Conservation (phyloP, 179 eudicot genomes). For the Carnegiea gigantea region DNA sequence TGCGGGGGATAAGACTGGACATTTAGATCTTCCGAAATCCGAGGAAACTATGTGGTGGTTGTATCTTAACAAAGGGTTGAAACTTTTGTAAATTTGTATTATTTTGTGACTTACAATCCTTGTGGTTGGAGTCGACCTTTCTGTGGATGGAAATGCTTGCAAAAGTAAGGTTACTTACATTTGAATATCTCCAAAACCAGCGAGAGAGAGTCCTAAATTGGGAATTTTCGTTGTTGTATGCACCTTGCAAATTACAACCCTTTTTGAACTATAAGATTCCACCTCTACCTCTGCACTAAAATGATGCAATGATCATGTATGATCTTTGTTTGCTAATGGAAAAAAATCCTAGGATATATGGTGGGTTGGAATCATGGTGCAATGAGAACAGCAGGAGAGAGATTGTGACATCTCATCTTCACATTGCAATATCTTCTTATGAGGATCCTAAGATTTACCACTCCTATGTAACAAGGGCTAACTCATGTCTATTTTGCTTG, state of each 20-base stretch:
- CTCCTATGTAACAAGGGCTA: background rate
- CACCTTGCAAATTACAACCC: no score
- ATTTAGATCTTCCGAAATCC: background rate
- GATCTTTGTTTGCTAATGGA: slow-evolving; percentile 15
- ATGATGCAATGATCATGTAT: background rate
- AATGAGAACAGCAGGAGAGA: background rate
- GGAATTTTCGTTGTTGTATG: no score
- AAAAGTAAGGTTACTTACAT: no score
- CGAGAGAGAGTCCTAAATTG: no score
- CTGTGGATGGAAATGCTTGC: no score
- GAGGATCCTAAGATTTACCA: slow-evolving; percentile 1
- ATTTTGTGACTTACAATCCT: no score
- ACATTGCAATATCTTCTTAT: background rate
- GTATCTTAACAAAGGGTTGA: background rate
- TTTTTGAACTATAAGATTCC: no score
- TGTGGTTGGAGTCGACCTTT: no score
- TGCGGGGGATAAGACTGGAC: background rate
- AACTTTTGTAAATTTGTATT: background rate
- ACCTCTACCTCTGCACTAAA: no score
- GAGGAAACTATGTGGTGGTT: background rate
- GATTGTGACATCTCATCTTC: slow-evolving; percentile 24
- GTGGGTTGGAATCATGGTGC: slow-evolving; percentile 16
- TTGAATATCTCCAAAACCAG: no score
- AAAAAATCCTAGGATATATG: slow-evolving; percentile 24
- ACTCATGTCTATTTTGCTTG: slow-evolving; percentile 1